Conservation (phyloP, 1,284 basidiomycete genomes). For the Ganoderma lingzhi region DNA sequence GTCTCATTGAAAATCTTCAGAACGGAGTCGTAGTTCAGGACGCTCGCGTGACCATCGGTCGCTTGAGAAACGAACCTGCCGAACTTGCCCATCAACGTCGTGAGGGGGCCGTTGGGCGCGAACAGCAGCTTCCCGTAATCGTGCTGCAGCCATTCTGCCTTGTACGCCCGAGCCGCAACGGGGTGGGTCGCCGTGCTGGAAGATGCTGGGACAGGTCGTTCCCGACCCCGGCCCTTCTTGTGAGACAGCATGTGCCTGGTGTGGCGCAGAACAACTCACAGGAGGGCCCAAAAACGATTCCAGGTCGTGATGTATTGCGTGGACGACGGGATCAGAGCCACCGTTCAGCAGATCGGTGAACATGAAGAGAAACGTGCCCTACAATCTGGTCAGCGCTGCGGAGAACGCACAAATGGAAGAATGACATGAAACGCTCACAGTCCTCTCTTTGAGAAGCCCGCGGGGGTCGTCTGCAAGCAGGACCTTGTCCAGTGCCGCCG, state of each 20-base stretch:
- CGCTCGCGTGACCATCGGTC: not conserved
- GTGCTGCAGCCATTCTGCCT: not conserved
- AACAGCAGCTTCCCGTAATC: not conserved
- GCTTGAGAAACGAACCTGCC: not conserved
- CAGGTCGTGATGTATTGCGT: conserved; percentile 16
- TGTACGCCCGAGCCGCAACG: not conserved
- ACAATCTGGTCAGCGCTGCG: no score
- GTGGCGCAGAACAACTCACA: conserved; percentile 27
- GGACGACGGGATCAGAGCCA: not conserved
- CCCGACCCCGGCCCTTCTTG: no score
- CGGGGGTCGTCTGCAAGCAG: not conserved
- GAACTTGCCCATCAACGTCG: not conserved
- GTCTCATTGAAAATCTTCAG: not conserved
- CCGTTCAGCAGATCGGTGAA: conserved; percentile 11
- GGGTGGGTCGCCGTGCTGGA: not conserved
- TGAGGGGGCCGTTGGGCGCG: not conserved
- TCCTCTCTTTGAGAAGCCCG: conserved; percentile 1
- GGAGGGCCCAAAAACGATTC: conserved; percentile 27
- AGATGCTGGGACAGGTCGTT: not conserved
- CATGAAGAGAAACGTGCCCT: conserved; percentile 31
- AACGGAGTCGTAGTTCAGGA: not conserved
- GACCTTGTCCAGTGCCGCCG: not conserved
- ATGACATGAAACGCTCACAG: not conserved
- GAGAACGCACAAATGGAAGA: not conserved
- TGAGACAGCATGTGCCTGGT: not conserved